A percentile compares a stretch with the other conserved stretches of the same genome.
These are phyloP conservation scores for Reutealis trisperma DNA, from an alignment of 345 rosid genomes.

Conservation along the genomic window DNA sequence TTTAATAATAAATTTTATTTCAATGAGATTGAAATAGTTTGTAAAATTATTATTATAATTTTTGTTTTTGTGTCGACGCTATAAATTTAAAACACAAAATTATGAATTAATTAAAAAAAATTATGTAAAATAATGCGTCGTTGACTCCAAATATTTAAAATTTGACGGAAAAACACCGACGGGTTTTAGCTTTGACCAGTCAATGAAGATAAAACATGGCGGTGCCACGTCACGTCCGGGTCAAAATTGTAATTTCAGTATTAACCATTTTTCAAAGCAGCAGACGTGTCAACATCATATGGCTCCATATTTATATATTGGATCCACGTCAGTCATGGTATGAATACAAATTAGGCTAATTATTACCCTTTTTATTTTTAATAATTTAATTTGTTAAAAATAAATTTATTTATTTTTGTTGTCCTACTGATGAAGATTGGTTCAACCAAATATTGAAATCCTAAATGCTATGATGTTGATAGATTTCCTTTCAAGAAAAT, in stretches of 20 bases:
- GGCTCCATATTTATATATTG: neutral
- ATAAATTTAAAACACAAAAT: too few relatives aligned
- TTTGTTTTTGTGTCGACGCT: too few relatives aligned
- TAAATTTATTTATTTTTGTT: neutral
- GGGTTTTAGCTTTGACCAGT: neutral
- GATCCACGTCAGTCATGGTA: neutral
- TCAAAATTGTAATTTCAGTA: neutral
- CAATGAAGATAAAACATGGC: neutral
- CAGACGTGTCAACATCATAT: neutral
- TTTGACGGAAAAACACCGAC: slow-evolving; percentile 8
- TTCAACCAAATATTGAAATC: neutral
- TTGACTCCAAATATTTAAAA: neutral
- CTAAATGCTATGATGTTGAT: neutral
- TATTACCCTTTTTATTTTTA: too few relatives aligned
- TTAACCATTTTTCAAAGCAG: too few relatives aligned
- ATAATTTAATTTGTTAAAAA: too few relatives aligned
- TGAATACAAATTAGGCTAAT: too few relatives aligned
- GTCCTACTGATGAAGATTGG: neutral
- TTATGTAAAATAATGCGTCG: too few relatives aligned
- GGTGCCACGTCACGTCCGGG: slow-evolving; percentile 9
- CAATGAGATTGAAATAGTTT: too few relatives aligned
- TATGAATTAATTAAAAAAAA: too few relatives aligned
- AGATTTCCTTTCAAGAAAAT: neutral
- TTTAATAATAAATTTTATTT: too few relatives aligned
- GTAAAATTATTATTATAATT: too few relatives aligned